Conservation (phyloP, 202 grass and related monocot species). For the Panicum virgatum region DNA sequence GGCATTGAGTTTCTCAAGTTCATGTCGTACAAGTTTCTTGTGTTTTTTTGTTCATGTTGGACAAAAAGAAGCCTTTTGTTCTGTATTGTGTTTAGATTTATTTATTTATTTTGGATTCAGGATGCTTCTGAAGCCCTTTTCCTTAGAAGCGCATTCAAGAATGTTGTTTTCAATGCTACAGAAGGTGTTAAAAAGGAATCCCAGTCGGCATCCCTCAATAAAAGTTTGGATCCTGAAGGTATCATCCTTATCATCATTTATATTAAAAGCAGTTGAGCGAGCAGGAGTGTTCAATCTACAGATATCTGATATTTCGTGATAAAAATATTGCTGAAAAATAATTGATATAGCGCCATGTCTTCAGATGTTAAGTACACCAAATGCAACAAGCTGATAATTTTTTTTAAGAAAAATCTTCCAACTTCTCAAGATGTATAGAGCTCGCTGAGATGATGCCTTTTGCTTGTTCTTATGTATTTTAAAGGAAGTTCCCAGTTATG, state of each 20-base stretch:
- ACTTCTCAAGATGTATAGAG: constrained; percentile 4
- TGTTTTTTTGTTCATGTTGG: neutral
- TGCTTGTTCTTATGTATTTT: neutral
- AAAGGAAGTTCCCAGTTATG: neutral
- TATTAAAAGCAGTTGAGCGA: neutral
- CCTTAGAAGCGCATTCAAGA: constrained; percentile 80
- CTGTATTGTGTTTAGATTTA: neutral
- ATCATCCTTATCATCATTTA: neutral
- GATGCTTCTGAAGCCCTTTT: constrained; percentile 93
- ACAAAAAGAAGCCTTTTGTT: neutral
- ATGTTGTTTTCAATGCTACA: constrained; percentile 68
- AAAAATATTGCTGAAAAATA: constrained; percentile 11
- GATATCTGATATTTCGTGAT: constrained; percentile 11
- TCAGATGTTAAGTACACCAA: constrained; percentile 12
- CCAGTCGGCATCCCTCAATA: constrained; percentile 34
- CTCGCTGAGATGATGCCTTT: neutral
- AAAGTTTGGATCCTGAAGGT: constrained; percentile 66
- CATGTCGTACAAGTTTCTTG: neutral
- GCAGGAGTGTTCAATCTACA: neutral
- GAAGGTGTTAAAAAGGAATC: constrained; percentile 53
- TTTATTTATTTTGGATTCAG: constrained; percentile 43
- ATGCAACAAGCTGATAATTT: neutral
- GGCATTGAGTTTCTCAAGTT: neutral
- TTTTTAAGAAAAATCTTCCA: neutral
- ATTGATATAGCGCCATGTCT: neutral